Evolutionary conservation across 257 asterid species (phyloP), one percentile per base, ranked within the genome.

Genomic region (Solanum pennellii): DNA sequence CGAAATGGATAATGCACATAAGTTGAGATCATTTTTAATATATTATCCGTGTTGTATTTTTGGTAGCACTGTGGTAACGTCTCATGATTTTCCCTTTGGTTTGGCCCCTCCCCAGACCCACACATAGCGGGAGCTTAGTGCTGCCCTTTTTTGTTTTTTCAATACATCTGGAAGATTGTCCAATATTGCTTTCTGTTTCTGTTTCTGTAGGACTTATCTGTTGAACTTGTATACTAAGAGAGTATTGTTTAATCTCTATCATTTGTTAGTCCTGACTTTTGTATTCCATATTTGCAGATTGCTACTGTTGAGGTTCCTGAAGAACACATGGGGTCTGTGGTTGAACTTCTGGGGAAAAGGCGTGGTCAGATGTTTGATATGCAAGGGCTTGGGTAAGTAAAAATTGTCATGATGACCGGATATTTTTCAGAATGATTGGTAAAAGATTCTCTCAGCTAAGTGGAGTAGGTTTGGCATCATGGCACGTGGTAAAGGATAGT

Each of bases 271-370:
- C 66, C 11, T 27, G 44, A 80, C 29, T 18, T 47, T 31, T 29
- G 44, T 12, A 87, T 75, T 83, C 69, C 87, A 72, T 84, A 82
- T 89, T 56, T 90, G 86, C 95, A 96, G 98, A 92, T 94, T 88
- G 98, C 99, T 65, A 91, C 96, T 56, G 99, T 96, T 69, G 99
- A 97, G 91, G 99, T 96, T 85, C 98, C 94, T 9, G 99, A 97
- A 92, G 98, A 90, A 89, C 94, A 94, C 89, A 82, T 96, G 95
- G 99, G 99, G 62, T 87, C 98, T 11, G 98, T 96, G 56, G 97
- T 97, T 65, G 99, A 97, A 92, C 97, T 97, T 91, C 99, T 97
- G 65, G 99, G 99, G 87, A 90, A 93, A 94, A 92, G 99, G 89
- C 99, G 99, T 87, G 99, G 99, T 47, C 99, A 93, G 83, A 96